Evolutionary conservation across 2,329 filamentous ascomycete species (phyloP).

Genomic region (Claviceps arundinis): DNA sequence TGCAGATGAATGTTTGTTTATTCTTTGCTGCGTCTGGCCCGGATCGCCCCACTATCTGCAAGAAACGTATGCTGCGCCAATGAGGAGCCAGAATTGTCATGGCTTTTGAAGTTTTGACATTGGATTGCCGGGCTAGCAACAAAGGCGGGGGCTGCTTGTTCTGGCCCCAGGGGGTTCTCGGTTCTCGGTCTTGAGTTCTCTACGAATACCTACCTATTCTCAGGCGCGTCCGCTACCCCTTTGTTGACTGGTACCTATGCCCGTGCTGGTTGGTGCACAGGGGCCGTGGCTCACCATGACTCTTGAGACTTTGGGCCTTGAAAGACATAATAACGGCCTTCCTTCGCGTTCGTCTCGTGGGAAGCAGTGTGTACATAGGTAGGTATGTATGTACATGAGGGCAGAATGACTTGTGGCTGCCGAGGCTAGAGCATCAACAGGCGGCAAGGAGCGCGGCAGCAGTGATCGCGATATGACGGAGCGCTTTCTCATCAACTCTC

Average conservation of each 20-base stretch:
- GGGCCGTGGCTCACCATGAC: background rate
- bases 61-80: background rate
- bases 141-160: background rate
- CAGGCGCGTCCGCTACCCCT: background rate
- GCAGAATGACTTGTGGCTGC: no score
- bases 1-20: background rate
- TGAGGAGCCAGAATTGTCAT: background rate
- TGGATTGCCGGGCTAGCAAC: background rate
- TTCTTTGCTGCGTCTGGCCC: background rate
- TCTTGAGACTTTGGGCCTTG: no score
- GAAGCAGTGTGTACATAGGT: background rate
- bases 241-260: background rate
- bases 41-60: no score
- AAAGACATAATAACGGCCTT: background rate
- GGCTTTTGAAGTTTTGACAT: background rate
- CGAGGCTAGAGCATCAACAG: background rate
- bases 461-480: constrained; percentile 2
- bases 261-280: background rate
- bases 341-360: background rate
- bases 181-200: background rate
- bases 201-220: no score
- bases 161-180: background rate
- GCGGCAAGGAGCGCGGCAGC: background rate
- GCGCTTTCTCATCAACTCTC: constrained; percentile 1
- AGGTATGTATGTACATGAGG: no score